Evolutionary conservation across 345 rosid genomes (phyloP).

Genomic region (thale cress (Arabidopsis thaliana)): DNA sequence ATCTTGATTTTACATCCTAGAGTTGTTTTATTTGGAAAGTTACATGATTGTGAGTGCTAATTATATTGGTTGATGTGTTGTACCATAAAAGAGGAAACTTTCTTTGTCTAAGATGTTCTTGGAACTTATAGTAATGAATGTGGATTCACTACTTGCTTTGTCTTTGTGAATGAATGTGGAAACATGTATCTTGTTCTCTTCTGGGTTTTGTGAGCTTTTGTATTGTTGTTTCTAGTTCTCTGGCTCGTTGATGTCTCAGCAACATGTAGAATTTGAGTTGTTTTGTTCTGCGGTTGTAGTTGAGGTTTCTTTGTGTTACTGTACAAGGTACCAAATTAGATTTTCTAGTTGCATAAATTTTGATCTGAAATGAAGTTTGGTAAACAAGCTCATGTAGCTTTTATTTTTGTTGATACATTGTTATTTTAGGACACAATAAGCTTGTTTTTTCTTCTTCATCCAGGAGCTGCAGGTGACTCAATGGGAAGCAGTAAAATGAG

Average conservation of each 20-base stretch:
- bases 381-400: neutral
- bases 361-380: neutral
- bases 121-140: neutral
- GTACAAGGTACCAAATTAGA: neutral
- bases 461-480: conserved; percentile 41
- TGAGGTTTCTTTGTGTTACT: neutral
- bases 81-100: neutral
- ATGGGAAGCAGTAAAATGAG: conserved; percentile 54
- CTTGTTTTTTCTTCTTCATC: neutral
- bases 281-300: neutral
- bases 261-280: neutral
- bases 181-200: neutral
- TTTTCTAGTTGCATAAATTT: neutral
- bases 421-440: neutral
- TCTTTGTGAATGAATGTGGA: neutral
- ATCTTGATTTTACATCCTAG: neutral
- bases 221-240: neutral
- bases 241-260: neutral
- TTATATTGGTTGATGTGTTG: neutral
- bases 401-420: conserved; percentile 1
- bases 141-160: neutral
- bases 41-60: neutral
- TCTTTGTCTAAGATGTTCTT: neutral
- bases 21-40: neutral
- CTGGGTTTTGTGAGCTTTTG: neutral